Evolutionary conservation across 164 flowering plant genomes (phyloP), one percentile per base, ranked within the genome.

Genomic region (Buxus sempervirens): DNA sequence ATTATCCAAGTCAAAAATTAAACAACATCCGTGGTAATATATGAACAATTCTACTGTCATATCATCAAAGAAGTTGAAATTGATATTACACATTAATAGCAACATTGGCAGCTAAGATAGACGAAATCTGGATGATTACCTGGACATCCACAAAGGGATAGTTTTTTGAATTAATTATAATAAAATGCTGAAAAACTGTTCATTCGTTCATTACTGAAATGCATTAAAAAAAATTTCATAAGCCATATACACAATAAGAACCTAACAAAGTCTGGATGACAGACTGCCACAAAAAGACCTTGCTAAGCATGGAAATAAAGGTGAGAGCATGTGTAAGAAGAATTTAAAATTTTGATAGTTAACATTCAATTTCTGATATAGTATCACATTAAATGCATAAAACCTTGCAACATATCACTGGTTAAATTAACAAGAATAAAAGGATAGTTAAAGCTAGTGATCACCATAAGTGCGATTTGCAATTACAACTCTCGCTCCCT

Each of bases 391-490:
- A n/a, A n/a, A n/a, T n/a, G 45, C 45, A 41, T 41, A 5, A 41
- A 12, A 5, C 8, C 45, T 41, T 41, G 5, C 45, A 41, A 41
- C 45, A 5, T 12, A 5, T 41, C 12, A 5, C 45, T 41, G 5
- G 45, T 41, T 5, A 5, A 54, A 61, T 10, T 9, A 20, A 49
- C 22, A 55, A 27, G 5, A 5, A 54, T 18, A 42, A 53, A 63
- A 15, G 38, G 55, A 67, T 1, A 58, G 26, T 14, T 12, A 24
- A 32, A 62, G 48, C 54, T 25, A 41, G 65, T 69, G 36, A 55
- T 72, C 74, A 93, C 98, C 96, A 75, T 80, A 90, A 23, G 93
- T 91, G 54, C 97, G 93, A 75, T 93, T 91, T 63, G 97, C 97
- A 75, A 93, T 84, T 26, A 88, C 88, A 56, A 93, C 89, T 71